Percentiles rank a stretch among this genome's conserved stretches.
Conservation (phyloP, 2,329 filamentous ascomycete species). For the Cercospora sp. region DNA sequence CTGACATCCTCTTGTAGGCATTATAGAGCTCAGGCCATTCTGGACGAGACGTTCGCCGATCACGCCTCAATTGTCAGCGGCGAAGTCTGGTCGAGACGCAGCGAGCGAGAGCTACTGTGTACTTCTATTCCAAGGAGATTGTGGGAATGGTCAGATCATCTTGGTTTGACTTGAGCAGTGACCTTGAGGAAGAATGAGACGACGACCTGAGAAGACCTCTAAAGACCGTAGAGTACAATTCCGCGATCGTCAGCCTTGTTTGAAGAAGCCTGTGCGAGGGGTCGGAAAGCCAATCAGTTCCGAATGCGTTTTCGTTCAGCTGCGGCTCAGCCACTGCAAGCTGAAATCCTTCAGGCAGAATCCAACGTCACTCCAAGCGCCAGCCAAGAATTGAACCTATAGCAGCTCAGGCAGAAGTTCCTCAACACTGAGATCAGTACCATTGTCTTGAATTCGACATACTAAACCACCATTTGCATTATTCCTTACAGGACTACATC, state of each 20-base stretch:
- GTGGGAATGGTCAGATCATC: conserved; percentile 12
- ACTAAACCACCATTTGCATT: neutral
- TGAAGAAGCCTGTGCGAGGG: neutral
- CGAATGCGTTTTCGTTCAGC: neutral
- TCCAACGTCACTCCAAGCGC: neutral
- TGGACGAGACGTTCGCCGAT: neutral
- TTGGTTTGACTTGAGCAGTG: conserved; percentile 2
- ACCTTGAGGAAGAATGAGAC: neutral
- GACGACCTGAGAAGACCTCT: no score
- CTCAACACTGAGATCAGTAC: neutral
- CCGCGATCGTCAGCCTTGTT: neutral
- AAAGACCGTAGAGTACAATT: no score
- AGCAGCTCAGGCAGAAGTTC: neutral
- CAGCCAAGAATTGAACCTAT: neutral
- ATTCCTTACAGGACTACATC: neutral
- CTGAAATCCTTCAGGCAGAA: neutral
- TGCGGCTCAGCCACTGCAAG: neutral
- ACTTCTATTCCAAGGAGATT: conserved; percentile 20
- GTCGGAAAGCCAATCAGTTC: no score
- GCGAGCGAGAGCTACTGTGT: conserved; percentile 22
- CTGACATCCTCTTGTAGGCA: neutral
- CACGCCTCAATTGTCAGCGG: neutral
- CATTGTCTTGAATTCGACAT: neutral
- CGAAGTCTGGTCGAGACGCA: conserved; percentile 2
- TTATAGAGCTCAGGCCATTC: conserved; percentile 1